phyloP scores from a whole-genome alignment of 768 basidiomycete species.

The Amanita thiersii region DNA sequence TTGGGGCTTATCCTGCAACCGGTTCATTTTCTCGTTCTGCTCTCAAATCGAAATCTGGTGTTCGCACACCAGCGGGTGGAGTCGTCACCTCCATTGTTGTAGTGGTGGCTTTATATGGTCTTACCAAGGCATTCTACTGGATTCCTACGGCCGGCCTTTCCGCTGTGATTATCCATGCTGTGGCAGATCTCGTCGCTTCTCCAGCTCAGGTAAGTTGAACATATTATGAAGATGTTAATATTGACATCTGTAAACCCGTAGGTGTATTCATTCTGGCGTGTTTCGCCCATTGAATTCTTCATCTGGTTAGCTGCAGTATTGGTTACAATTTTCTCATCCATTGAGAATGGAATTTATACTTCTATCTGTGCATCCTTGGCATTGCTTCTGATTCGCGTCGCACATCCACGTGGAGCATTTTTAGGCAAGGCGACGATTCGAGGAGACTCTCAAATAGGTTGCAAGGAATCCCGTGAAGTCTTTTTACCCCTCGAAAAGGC shows the following conservation, averaged over 20 bases:
- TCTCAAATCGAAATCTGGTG: constrained; percentile 91
- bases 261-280: constrained; percentile 88
- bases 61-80: constrained; percentile 92
- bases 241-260: constrained; percentile 17
- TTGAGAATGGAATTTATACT: constrained; percentile 89
- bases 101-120: constrained; percentile 88
- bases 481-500: constrained; percentile 69
- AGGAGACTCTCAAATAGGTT: constrained; percentile 22
- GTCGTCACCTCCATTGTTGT: constrained; percentile 81
- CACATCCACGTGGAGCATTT: constrained; percentile 85
- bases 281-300: constrained; percentile 86
- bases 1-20: constrained; percentile 92
- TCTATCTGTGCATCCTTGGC: constrained; percentile 75
- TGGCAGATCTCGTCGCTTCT: constrained; percentile 79
- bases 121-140: constrained; percentile 91
- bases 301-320: constrained; percentile 85
- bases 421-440: constrained; percentile 74
- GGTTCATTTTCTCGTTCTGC: constrained; percentile 99
- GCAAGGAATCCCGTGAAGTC: constrained; percentile 54
- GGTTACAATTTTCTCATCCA: constrained; percentile 86
- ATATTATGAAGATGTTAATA: not conserved
- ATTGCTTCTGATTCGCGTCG: constrained; percentile 79
- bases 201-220: constrained; percentile 44
- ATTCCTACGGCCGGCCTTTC: constrained; percentile 78
- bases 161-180: constrained; percentile 92